Percentiles rank a stretch among this genome's conserved stretches.
Evolutionary conservation across 1,284 basidiomycete species (phyloP).

Genomic region (Termitomyces sp.): DNA sequence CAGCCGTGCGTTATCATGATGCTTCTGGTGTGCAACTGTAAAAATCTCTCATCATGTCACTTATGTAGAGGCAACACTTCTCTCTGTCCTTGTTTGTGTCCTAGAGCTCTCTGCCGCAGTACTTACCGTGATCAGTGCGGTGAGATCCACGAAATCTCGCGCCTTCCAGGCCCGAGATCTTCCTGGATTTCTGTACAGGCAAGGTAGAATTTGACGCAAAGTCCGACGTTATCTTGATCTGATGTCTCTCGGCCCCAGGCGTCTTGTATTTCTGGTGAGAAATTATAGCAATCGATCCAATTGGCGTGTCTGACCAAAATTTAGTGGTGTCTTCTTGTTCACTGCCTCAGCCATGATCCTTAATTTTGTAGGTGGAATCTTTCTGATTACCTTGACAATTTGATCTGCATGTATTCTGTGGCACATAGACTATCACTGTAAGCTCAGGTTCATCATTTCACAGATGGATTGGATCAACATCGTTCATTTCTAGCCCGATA

Average conservation of each 20-base stretch:
- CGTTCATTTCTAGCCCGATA: not conserved
- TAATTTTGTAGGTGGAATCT: constrained; percentile 8
- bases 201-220: constrained; percentile 1
- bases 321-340: constrained; percentile 8
- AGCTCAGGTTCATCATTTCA: not conserved
- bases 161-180: not conserved
- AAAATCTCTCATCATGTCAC: not conserved
- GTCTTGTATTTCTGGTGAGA: constrained; percentile 14
- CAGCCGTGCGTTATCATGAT: constrained; percentile 4
- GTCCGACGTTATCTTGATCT: not conserved
- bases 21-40: not conserved
- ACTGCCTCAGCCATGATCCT: constrained; percentile 8
- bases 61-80: constrained; percentile 9
- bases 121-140: constrained; percentile 8
- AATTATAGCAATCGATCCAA: not conserved
- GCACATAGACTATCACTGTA: constrained; percentile 1
- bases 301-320: not conserved
- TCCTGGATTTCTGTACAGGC: constrained; percentile 8
- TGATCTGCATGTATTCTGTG: not conserved
- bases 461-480: not conserved
- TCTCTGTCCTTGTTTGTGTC: constrained; percentile 11
- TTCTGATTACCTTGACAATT: not conserved
- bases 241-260: not conserved
- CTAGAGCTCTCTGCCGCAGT: constrained; percentile 11
- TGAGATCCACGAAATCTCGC: not conserved